Conservation (phyloP, 108 stramenopile species). For the Nannochloropsis gaditana region DNA sequence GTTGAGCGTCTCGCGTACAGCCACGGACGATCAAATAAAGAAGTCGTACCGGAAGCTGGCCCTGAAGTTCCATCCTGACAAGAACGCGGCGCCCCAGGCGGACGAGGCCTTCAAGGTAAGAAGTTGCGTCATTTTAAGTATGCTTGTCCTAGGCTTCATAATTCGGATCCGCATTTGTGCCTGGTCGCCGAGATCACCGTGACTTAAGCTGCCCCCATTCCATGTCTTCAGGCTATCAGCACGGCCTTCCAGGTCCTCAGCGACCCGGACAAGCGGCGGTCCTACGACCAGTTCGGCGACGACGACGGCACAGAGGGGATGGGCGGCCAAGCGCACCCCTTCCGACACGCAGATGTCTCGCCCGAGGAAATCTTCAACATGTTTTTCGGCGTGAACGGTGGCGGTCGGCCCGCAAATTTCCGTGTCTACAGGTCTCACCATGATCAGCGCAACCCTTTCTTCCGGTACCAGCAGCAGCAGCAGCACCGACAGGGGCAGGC, state of each 20-base stretch:
- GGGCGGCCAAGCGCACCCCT: background rate
- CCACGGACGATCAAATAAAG: conserved; percentile 71
- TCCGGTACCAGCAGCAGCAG: background rate
- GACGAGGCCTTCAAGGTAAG: conserved; percentile 86
- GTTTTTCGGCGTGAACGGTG: conserved; percentile 41
- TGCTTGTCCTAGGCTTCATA: too few species aligned
- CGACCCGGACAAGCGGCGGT: conserved; percentile 39
- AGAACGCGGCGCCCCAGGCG: conserved; percentile 71
- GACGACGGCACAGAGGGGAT: conserved; percentile 29
- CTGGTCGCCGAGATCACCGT: too few species aligned
- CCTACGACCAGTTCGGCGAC: conserved; percentile 44
- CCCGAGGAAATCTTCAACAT: conserved; percentile 50
- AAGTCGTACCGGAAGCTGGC: conserved; percentile 71
- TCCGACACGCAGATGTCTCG: conserved; percentile 28
- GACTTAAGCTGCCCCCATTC: too few species aligned
- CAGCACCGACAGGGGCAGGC: background rate
- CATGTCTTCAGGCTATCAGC: conserved; percentile 31
- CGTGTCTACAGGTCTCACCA: conserved; percentile 26
- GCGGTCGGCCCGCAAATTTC: conserved; percentile 21
- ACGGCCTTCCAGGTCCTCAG: conserved; percentile 41
- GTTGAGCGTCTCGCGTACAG: conserved; percentile 64
- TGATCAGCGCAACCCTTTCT: background rate
- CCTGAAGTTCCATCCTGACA: conserved; percentile 82
- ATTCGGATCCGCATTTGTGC: too few species aligned
- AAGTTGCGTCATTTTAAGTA: conserved; percentile 48